phyloP scores from a whole-genome alignment of 305 asterid species.

The Fraxinus greggii region DNA sequence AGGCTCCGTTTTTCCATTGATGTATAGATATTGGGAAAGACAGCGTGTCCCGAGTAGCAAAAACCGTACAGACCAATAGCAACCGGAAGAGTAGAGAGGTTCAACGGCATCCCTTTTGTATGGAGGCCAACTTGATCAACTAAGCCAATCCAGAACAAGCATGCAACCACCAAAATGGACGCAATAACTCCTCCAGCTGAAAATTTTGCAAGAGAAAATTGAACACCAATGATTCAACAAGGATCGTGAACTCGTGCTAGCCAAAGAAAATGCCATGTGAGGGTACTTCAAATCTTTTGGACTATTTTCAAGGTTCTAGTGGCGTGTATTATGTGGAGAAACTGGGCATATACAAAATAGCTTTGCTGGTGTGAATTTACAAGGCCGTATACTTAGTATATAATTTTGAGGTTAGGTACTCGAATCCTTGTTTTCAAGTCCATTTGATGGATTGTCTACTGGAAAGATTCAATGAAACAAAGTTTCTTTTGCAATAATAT shows the following conservation, averaged over 20 bases:
- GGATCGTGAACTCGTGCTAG: neutral
- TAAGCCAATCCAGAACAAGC: constrained; percentile 83
- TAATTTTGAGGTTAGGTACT: neutral
- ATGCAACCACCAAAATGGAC: constrained; percentile 66
- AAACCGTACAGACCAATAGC: constrained; percentile 90
- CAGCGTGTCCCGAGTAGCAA: constrained; percentile 94
- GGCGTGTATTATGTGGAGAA: neutral
- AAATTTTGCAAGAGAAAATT: constrained; percentile 7
- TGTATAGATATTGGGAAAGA: constrained; percentile 82
- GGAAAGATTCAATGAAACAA: neutral
- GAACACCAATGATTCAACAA: constrained; percentile 4
- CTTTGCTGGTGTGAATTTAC: neutral
- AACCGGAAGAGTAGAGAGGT: constrained; percentile 84
- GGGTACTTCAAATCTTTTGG: neutral
- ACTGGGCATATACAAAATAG: neutral
- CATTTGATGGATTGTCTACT: neutral
- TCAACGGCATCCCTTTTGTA: constrained; percentile 46
- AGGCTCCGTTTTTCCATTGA: constrained; percentile 77
- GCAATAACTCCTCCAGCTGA: constrained; percentile 96
- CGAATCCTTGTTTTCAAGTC: neutral
- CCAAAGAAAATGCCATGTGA: neutral
- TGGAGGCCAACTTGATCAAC: constrained; percentile 68
- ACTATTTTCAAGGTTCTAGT: neutral
- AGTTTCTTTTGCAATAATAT: neutral
- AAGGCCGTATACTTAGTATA: neutral